Evolutionary conservation across 176 grass and related monocot genomes (phyloP), one percentile per base, ranked within the genome.

Genomic region (Aegilops sharonensis): DNA sequence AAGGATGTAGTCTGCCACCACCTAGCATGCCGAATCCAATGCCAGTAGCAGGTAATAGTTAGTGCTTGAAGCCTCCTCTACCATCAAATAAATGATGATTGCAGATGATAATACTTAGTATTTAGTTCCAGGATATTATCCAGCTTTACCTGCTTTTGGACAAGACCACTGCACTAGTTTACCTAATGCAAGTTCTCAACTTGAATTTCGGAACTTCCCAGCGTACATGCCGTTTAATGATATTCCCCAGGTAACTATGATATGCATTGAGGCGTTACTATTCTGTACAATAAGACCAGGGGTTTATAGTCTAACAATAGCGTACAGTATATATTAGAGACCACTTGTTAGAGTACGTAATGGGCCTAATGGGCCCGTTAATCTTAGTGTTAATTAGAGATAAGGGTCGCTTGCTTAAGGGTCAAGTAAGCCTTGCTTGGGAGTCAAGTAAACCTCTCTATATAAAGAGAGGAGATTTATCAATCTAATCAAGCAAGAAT

Each of bases 151-250:
- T 39, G 34, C 17, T 17, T 9, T 3, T 70, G 68, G 18, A 70
- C 18, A 70, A 11, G 9, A 70, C 8, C 34, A 37, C 0, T 39
- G 0, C 34, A 39, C 8, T 39, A 11, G 9, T 39, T 70, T 37
- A 0, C 7, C 67, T 70, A 70, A 70, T 70, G 67, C 3, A 39
- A 37, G 34, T 70, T 20, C 34, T 21, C 8, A 70, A n/a, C 4
- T 70, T 39, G 17, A 8, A 39, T 5, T 21, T 70, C 34, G 3
- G 8, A 37, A 11, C 67, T 6, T 8, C 21, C 2, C 67, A 37
- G 17, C 0, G 0, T 20, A 10, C 7, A 3, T 3, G 0, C 10
- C 3, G 1, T 37, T 37, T 8, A 37, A 11, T 37, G 67, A 11
- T 37, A 37, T 21, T 70, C 67, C 9, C 40, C 42, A 70, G 68